Conservation (phyloP, 108 stramenopile species). For the Fragilaria crotonensis region DNA sequence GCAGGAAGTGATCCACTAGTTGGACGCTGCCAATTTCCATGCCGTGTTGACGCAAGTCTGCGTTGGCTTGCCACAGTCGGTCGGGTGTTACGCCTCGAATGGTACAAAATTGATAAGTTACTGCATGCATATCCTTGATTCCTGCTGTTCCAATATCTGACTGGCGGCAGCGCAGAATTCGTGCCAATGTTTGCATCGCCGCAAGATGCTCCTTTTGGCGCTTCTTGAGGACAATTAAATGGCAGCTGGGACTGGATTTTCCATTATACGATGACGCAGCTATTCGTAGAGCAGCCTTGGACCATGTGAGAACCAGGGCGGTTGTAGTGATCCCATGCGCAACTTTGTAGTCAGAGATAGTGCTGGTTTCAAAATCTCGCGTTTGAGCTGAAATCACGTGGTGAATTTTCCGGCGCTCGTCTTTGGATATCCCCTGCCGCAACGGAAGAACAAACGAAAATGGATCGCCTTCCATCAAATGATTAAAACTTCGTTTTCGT, state of each 20-base stretch:
- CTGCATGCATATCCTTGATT: slow-evolving; percentile 80
- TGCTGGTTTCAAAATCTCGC: slow-evolving; percentile 52
- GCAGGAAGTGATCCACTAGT: slow-evolving; percentile 24
- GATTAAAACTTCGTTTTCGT: neutral
- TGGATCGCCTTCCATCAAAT: neutral
- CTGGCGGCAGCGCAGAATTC: slow-evolving; percentile 48
- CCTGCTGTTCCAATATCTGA: slow-evolving; percentile 74
- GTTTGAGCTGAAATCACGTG: slow-evolving; percentile 28
- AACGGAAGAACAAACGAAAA: slow-evolving; percentile 28
- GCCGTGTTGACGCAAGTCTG: slow-evolving; percentile 13
- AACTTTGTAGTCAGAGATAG: slow-evolving; percentile 4
- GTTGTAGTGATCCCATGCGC: slow-evolving; percentile 12
- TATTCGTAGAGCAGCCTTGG: slow-evolving; percentile 20
- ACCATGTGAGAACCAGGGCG: slow-evolving; percentile 45
- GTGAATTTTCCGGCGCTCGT: slow-evolving; percentile 47
- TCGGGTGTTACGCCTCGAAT: slow-evolving; percentile 26
- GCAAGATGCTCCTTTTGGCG: slow-evolving; percentile 62
- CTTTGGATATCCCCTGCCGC: slow-evolving; percentile 37
- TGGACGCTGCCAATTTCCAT: slow-evolving; percentile 26
- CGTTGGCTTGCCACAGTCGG: slow-evolving; percentile 24
- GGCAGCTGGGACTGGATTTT: slow-evolving; percentile 8
- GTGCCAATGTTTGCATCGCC: slow-evolving; percentile 35
- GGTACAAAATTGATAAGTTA: slow-evolving; percentile 82
- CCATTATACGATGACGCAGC: slow-evolving; percentile 16
- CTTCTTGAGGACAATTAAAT: slow-evolving; percentile 62